Percentiles rank a stretch among this genome's conserved stretches.
These are phyloP conservation scores for Boletus sp. DNA, from an alignment of 768 basidiomycete genomes.

Conservation along the genomic window DNA sequence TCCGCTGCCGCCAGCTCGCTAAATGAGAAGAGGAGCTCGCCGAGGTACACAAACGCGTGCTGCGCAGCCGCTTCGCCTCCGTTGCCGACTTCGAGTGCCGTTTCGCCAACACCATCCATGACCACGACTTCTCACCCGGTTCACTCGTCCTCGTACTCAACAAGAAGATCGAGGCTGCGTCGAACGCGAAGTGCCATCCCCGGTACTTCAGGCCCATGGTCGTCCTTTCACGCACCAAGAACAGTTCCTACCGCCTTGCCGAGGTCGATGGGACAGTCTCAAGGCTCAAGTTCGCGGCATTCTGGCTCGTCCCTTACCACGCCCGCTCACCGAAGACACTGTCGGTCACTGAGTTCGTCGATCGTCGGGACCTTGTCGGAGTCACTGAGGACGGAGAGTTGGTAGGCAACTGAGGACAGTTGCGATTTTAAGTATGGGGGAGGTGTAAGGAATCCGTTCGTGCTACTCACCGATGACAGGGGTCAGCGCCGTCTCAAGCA, in stretches of 20 bases:
- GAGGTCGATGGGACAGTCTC: constrained; percentile 11
- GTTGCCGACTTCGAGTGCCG: background rate
- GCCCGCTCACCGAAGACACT: too few relatives aligned
- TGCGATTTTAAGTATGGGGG: too few relatives aligned
- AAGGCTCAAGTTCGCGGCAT: constrained; percentile 4
- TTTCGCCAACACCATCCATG: background rate
- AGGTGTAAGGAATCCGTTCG: too few relatives aligned
- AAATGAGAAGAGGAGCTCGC: background rate
- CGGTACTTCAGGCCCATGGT: background rate
- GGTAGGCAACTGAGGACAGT: too few relatives aligned
- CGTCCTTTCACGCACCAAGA: background rate
- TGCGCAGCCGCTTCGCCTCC: background rate
- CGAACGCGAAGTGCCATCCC: background rate
- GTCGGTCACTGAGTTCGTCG: too few relatives aligned
- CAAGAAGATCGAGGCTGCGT: constrained; percentile 16
- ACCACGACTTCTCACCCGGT: constrained; percentile 29
- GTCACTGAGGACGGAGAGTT: too few relatives aligned
- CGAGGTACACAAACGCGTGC: background rate
- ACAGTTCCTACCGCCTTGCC: constrained; percentile 7
- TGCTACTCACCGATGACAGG: too few relatives aligned
- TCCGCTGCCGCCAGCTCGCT: background rate
- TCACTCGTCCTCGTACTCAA: constrained; percentile 31
- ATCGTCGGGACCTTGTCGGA: too few relatives aligned
- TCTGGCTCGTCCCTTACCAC: constrained; percentile 9
- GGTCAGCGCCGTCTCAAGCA: too few relatives aligned